Percentiles rank a stretch among this genome's conserved stretches.
These are phyloP conservation scores for Casuarina glauca DNA, from an alignment of 306 rosid species.

Conservation along the genomic window DNA sequence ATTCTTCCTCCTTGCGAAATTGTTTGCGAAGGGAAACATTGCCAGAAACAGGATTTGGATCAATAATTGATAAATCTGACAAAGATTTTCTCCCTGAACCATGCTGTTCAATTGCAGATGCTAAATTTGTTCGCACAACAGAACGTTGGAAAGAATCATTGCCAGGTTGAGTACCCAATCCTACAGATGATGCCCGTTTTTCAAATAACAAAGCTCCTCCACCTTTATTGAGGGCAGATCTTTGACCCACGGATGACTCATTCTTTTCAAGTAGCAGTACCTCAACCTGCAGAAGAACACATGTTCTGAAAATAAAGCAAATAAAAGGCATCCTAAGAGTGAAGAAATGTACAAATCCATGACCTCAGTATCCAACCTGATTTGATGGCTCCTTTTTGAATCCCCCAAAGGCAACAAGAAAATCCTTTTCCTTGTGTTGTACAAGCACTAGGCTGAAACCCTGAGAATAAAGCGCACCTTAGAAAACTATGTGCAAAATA, in stretches of 20 bases:
- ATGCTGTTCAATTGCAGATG: conserved; percentile 69
- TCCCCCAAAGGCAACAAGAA: conserved; percentile 96
- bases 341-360: conserved; percentile 7
- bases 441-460: conserved; percentile 85
- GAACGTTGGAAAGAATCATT: conserved; percentile 59
- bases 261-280: conserved; percentile 73
- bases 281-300: conserved; percentile 55
- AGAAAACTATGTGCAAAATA: conserved; percentile 13
- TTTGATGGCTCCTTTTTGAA: conserved; percentile 85
- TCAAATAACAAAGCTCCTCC: conserved; percentile 48
- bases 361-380: conserved; percentile 57
- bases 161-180: conserved; percentile 56
- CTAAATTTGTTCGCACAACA: conserved; percentile 69
- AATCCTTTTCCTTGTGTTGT: conserved; percentile 87
- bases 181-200: conserved; percentile 52
- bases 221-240: conserved; percentile 52
- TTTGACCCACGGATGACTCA: conserved; percentile 48
- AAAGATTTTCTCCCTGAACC: conserved; percentile 92
- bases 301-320: conserved; percentile 2
- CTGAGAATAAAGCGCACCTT: conserved; percentile 39
- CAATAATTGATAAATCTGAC: conserved; percentile 60
- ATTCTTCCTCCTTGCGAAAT: conserved; percentile 68
- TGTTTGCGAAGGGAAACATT: conserved; percentile 74
- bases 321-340: conserved; percentile 7
- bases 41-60: conserved; percentile 51